These are phyloP conservation scores for Russula virescens DNA, from an alignment of 768 basidiomycete genomes.

Conservation along the genomic window DNA sequence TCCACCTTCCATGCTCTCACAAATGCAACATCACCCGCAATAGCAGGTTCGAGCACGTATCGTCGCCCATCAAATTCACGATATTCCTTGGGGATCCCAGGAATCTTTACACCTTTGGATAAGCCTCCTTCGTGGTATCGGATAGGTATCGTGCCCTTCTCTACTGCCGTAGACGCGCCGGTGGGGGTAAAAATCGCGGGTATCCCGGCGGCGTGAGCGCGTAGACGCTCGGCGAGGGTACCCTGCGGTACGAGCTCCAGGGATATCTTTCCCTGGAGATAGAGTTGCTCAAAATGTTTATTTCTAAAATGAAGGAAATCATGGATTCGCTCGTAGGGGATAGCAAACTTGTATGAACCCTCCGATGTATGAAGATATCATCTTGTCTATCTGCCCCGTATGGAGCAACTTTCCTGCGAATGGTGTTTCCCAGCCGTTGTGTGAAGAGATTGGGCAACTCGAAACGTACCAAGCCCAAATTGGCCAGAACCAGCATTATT, in stretches of 20 bases:
- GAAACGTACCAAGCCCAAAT: constrained; percentile 58
- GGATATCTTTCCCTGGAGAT: constrained; percentile 74
- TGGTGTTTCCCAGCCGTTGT: not conserved
- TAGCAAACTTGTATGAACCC: constrained; percentile 41
- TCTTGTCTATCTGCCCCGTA: constrained; percentile 69
- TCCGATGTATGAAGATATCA: constrained; percentile 88
- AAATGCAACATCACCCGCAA: constrained; percentile 79
- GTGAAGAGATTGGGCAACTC: not conserved
- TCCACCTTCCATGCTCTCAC: constrained; percentile 90
- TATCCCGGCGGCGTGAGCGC: constrained; percentile 86
- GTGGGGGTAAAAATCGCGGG: constrained; percentile 94
- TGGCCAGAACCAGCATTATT: constrained; percentile 80
- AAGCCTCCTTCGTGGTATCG: constrained; percentile 76
- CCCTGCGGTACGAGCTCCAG: constrained; percentile 91
- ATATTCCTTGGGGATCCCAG: constrained; percentile 70
- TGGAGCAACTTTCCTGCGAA: constrained; percentile 64
- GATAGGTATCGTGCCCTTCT: constrained; percentile 72
- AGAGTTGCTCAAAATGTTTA: constrained; percentile 78
- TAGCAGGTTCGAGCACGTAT: constrained; percentile 77
- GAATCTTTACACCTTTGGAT: constrained; percentile 59
- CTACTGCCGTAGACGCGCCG: constrained; percentile 78
- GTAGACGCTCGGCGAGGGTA: constrained; percentile 80
- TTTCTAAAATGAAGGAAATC: constrained; percentile 44
- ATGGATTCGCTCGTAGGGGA: constrained; percentile 3
- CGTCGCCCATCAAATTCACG: constrained; percentile 72